Base-by-base conservation (phyloP, 2,329 filamentous ascomycete genomes). In the Biscogniauxia mediterranea region DNA sequence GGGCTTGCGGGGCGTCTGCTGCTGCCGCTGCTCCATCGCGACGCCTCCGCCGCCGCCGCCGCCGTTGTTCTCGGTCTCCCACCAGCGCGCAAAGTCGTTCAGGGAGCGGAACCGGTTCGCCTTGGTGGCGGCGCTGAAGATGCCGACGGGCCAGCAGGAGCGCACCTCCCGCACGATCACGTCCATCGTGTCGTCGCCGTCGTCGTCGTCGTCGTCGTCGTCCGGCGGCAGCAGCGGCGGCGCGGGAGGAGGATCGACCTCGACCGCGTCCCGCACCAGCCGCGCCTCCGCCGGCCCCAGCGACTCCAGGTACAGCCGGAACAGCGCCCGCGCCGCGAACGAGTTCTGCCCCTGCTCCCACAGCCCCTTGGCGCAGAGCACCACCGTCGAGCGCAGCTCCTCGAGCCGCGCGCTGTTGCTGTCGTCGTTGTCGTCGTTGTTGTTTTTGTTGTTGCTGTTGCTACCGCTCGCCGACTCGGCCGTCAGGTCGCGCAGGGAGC, bases 301-400 rank as follows among this genome's bases (percentile, higher is more conserved):
- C 11, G 62, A 68, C 26, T 64, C 62, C 32, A 32, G 64, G 32
- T 69, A 54, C 11, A 70, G 19, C 15, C 57, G 66, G 55, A 69
- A 68, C 3, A 67, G 21, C 3, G 61, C 67, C 54, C 68, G 65
- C 9, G 68, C 63, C 9, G 68, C 38, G 56, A 65, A 70, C 56
- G 61, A 66, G 51, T 68, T 70, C n/a, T 60, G 64, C 0, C 69
- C 68, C 52, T 72, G 70, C 2, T 70, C 67, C 62, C 68, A 65
- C 11, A 72, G 19, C 4, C 67, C 68, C 38, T 70, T 72, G 52
- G 68, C 68, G 19, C 68, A 69, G 5, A 72, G 68, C 11, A 71
- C 25, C 1, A 72, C 19, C 8, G 70, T 71, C 9, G 69, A 67
- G 19, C 64, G 64, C 32, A 65, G 53, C 3, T 61, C 62, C 42